Percentiles rank a stretch among this genome's conserved stretches.
phyloP scores from a whole-genome alignment of 345 rosid species.

The Gossypium rotundifolium region DNA sequence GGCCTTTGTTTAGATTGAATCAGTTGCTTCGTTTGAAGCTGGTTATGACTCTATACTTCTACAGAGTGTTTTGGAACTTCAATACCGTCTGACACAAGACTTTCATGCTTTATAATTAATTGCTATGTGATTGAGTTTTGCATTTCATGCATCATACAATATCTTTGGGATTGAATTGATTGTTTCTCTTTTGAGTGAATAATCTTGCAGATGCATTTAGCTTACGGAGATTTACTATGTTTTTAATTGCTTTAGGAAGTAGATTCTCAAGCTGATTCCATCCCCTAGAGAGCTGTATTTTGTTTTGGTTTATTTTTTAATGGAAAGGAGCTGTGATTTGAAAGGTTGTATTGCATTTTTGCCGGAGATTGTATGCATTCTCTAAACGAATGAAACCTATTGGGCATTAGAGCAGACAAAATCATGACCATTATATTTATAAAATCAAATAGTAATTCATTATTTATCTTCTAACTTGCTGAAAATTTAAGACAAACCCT shows the following conservation, averaged over 20 bases:
- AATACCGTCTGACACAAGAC: background rate
- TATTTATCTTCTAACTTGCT: background rate
- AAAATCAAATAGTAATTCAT: too few species aligned
- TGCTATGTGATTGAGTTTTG: background rate
- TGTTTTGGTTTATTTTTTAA: background rate
- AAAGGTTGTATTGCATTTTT: background rate
- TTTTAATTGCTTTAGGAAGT: background rate
- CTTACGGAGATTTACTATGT: background rate
- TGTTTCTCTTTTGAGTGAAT: background rate
- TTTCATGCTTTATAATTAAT: background rate
- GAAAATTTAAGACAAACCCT: background rate
- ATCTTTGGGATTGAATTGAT: background rate
- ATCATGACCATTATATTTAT: too few species aligned
- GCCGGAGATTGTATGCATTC: background rate
- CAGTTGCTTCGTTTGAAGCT: background rate
- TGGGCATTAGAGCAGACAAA: background rate
- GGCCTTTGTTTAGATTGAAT: background rate
- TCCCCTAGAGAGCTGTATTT: too few species aligned
- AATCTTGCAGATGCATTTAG: background rate
- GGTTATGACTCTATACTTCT: background rate
- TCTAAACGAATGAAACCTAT: background rate
- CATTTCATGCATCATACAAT: background rate
- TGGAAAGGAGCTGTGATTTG: background rate
- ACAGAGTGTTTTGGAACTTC: background rate
- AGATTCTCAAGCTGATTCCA: background rate